These are phyloP conservation scores for Fomitopsis pulvina DNA, from an alignment of 768 basidiomycete genomes.

Conservation along the genomic window DNA sequence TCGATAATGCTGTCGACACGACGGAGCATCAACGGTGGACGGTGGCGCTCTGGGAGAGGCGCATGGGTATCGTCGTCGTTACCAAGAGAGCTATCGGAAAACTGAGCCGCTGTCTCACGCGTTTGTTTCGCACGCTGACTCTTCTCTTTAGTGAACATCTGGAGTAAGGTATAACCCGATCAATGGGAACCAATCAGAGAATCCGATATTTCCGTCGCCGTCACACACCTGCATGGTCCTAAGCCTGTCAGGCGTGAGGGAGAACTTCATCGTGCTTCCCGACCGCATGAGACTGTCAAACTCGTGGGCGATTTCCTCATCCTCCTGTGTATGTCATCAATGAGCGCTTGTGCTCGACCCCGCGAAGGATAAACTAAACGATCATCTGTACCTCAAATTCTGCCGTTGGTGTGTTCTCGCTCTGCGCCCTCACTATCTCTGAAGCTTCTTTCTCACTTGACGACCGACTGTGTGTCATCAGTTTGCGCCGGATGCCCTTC, in stretches of 20 bases:
- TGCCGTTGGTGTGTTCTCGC: slow-evolving; percentile 20
- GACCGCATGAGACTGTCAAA: slow-evolving; percentile 93
- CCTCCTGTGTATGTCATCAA: slow-evolving; percentile 29
- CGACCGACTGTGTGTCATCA: slow-evolving; percentile 49
- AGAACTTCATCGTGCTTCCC: slow-evolving; percentile 89
- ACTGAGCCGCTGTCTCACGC: slow-evolving; percentile 6
- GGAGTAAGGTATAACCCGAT: slow-evolving; percentile 5
- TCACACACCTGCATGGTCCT: slow-evolving; percentile 85
- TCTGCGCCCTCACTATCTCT: slow-evolving; percentile 19
- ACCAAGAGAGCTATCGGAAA: slow-evolving; percentile 3
- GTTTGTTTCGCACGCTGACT: slow-evolving; percentile 23
- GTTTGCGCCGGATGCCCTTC: slow-evolving; percentile 55
- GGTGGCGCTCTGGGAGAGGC: slow-evolving; percentile 6
- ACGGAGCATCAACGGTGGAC: slow-evolving; percentile 32
- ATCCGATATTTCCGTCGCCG: slow-evolving; percentile 3
- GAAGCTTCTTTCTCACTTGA: slow-evolving; percentile 30
- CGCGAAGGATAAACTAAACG: slow-evolving; percentile 4
- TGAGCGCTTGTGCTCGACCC: not conserved
- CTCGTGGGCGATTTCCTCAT: slow-evolving; percentile 51
- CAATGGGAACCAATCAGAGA: slow-evolving; percentile 1
- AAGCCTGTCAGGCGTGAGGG: slow-evolving; percentile 89
- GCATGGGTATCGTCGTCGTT: slow-evolving; percentile 8
- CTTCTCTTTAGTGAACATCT: slow-evolving; percentile 76
- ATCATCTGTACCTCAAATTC: slow-evolving; percentile 18
- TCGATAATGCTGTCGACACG: slow-evolving; percentile 56